A percentile compares a stretch with the other conserved stretches of the same genome.
These are phyloP conservation scores for Huiozyma sinensis DNA, from an alignment of 805 yeast genomes.

Conservation along the genomic window DNA sequence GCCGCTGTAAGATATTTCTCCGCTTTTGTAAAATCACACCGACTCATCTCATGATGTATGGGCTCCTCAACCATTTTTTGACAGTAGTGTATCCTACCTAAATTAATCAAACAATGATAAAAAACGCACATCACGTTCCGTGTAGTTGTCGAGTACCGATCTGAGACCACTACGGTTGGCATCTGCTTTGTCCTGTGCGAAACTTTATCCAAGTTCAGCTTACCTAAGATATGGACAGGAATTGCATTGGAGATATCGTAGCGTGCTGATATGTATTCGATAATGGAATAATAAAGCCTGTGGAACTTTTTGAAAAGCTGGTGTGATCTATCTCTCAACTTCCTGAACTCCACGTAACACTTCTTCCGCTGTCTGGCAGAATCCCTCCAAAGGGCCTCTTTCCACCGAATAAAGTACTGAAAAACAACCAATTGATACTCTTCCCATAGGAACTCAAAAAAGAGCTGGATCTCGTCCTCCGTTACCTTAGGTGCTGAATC, in stretches of 20 bases:
- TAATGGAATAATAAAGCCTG: slow-evolving; percentile 38
- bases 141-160: slow-evolving; percentile 4
- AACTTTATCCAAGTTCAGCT: slow-evolving; percentile 5
- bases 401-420: not conserved
- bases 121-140: slow-evolving; percentile 3
- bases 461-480: no score
- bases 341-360: slow-evolving; percentile 41
- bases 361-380: not conserved
- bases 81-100: slow-evolving; percentile 52
- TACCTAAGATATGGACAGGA: slow-evolving; percentile 3
- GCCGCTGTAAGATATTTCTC: slow-evolving; percentile 5
- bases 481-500: no score
- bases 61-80: slow-evolving; percentile 38
- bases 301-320: slow-evolving; percentile 39
- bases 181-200: slow-evolving; percentile 1
- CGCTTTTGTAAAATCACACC: slow-evolving; percentile 2
- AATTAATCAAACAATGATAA: slow-evolving; percentile 29
- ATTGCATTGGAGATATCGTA: slow-evolving; percentile 9
- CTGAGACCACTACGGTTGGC: not conserved
- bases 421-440: not conserved
- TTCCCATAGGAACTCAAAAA: not conserved
- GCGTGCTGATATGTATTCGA: slow-evolving; percentile 14
- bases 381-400: not conserved
- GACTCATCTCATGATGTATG: slow-evolving; percentile 24
- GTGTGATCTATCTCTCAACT: slow-evolving; percentile 40